phyloP scores from a whole-genome alignment of 495 filamentous ascomycete species.

The Chaetomium tenue region DNA sequence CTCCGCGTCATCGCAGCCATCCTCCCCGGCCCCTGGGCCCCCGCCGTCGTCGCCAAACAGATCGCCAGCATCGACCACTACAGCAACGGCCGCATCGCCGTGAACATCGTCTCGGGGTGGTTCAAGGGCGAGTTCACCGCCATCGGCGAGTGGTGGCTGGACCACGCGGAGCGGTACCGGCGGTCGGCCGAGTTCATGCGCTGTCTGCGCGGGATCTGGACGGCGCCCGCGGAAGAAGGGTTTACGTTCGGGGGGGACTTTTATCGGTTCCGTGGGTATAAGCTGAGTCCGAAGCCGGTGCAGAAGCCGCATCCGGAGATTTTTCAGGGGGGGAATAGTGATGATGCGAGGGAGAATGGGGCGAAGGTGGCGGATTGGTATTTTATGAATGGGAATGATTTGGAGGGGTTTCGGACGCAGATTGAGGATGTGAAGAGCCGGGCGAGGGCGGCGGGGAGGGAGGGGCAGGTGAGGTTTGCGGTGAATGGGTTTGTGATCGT shows the following conservation, averaged over 20 bases:
- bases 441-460: background rate
- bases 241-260: too few relatives aligned
- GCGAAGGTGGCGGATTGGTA: background rate
- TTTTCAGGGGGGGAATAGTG: background rate
- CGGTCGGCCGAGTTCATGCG: background rate
- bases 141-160: background rate
- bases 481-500: slow-evolving; percentile 1
- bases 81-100: too few relatives aligned
- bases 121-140: background rate
- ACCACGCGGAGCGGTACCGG: background rate
- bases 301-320: background rate
- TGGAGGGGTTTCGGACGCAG: background rate
- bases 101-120: too few relatives aligned
- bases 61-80: too few relatives aligned
- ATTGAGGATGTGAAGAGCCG: background rate
- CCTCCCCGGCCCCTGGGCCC: too few relatives aligned
- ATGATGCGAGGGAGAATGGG: background rate
- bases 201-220: background rate
- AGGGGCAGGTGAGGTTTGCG: background rate
- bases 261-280: background rate
- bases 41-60: too few relatives aligned
- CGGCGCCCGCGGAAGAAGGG: background rate
- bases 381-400: slow-evolving; percentile 3
- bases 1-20: too few relatives aligned
- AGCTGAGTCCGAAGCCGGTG: background rate